Conservation (phyloP, 106 monocot species). For the Dioscorea alata region DNA sequence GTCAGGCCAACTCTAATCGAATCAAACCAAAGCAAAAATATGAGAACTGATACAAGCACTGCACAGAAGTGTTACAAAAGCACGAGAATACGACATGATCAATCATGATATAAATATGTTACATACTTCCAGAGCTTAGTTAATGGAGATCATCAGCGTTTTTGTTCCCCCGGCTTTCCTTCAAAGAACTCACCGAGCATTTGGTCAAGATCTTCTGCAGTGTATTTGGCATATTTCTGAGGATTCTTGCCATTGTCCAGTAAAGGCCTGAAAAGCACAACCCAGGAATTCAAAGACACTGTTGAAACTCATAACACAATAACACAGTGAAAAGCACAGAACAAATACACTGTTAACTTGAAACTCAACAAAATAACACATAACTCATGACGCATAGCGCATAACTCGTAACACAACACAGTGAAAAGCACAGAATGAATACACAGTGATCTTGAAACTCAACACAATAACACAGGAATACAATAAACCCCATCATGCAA, state of each 20-base stretch:
- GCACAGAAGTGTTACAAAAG: neutral
- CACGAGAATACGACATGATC: neutral
- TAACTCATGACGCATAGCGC: too few relatives aligned
- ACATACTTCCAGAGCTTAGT: neutral
- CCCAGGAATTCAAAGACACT: conserved; percentile 19
- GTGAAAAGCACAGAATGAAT: neutral
- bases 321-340: too few relatives aligned
- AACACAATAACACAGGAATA: neutral
- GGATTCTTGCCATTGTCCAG: conserved; percentile 41
- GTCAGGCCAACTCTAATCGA: neutral
- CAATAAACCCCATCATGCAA: too few relatives aligned
- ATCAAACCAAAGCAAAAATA: neutral
- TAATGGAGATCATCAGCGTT: conserved; percentile 13
- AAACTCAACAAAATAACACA: too few relatives aligned
- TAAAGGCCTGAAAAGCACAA: conserved; percentile 25
- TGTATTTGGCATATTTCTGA: conserved; percentile 42
- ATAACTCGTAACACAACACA: too few relatives aligned
- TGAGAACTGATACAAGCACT: too few relatives aligned
- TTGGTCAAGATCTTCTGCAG: conserved; percentile 40
- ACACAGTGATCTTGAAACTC: neutral
- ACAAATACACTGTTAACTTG: too few relatives aligned
- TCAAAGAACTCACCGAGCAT: conserved; percentile 58
- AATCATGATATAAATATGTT: neutral
- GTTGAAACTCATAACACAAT: neutral
- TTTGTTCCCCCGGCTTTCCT: conserved; percentile 30